These are phyloP conservation scores for Cornus florida DNA, from an alignment of 148 eudicot genomes.

Conservation along the genomic window DNA sequence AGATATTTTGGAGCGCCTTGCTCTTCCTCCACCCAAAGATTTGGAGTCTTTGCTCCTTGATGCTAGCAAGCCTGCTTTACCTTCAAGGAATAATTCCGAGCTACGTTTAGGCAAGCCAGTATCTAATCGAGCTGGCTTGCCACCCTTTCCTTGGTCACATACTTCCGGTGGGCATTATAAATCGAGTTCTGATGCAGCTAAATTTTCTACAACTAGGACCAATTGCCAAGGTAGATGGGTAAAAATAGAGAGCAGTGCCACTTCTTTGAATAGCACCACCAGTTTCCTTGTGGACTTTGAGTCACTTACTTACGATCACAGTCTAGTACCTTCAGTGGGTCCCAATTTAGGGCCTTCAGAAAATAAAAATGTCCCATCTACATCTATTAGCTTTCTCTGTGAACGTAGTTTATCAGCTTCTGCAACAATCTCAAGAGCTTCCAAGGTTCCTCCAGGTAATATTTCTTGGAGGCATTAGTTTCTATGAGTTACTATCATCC, in stretches of 20 bases:
- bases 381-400: constrained; percentile 22
- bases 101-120: constrained; percentile 48
- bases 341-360: constrained; percentile 35
- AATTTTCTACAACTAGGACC: constrained; percentile 47
- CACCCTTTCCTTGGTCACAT: constrained; percentile 89
- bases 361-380: constrained; percentile 28
- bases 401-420: constrained; percentile 39
- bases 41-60: constrained; percentile 80
- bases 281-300: constrained; percentile 52
- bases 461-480: constrained; percentile 14
- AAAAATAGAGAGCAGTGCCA: constrained; percentile 52
- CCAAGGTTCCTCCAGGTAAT: constrained; percentile 58
- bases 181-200: constrained; percentile 61
- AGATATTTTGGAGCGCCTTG: constrained; percentile 60
- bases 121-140: constrained; percentile 56
- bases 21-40: constrained; percentile 75
- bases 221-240: constrained; percentile 88
- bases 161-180: constrained; percentile 57
- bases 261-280: constrained; percentile 40
- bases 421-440: constrained; percentile 27
- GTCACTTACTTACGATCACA: constrained; percentile 65
- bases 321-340: constrained; percentile 64
- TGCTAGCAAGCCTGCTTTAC: constrained; percentile 48
- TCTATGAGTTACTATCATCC: not conserved
- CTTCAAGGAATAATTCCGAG: constrained; percentile 48